Evolutionary conservation across 1,284 basidiomycete genomes (phyloP), one percentile per base, ranked within the genome.

Genomic region (Apiotrichum gracile): DNA sequence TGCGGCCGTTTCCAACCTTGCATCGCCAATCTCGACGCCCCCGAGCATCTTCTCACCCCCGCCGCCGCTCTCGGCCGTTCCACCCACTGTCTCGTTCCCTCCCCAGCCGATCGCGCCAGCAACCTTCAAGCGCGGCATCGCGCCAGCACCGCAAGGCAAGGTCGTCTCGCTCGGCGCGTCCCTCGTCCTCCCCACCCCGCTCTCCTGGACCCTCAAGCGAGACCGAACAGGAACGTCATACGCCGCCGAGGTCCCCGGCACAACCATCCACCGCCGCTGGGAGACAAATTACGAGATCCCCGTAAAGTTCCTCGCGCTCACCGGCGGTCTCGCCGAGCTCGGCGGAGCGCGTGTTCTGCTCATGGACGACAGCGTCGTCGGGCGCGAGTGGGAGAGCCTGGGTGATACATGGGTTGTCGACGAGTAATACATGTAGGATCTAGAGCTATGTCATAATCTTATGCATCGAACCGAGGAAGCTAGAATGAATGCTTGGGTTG

Each of bases 301-400:
- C 3, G 48, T 68, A 38, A 42, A 57, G 7, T 72, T 65, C 50
- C 41, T 70, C 9, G 64, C 63, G 0, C 47, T 68, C 1, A 47
- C 62, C 8, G 63, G 65, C 21, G 71, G 71, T 0, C 47, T 69
- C n/a, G 61, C 60, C 0, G 61, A 57, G 26, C 52, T 73, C 1
- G 71, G 71, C 19, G 71, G 71, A 1, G n/a, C 67, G 29, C 59
- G 71, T 14, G 60, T 72, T 5, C 49, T 72, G 38, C 19, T 63
- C 2, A 43, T 70, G 19, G 54, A 48, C 22, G 31, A 39, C 21
- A 45, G 42, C 21, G 34, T 17, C 7, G 41, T 64, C 2, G 66
- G 52, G 5, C 43, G 52, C 27, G 70, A 72, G 55, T 71, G 68
- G 68, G 65, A 68, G 25, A 47, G 37, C 12, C 26, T 55, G 21